A percentile compares a stretch with the other conserved stretches of the same genome.
phyloP scores from a whole-genome alignment of 2,329 filamentous ascomycete species.

The Aspergillus sp. region DNA sequence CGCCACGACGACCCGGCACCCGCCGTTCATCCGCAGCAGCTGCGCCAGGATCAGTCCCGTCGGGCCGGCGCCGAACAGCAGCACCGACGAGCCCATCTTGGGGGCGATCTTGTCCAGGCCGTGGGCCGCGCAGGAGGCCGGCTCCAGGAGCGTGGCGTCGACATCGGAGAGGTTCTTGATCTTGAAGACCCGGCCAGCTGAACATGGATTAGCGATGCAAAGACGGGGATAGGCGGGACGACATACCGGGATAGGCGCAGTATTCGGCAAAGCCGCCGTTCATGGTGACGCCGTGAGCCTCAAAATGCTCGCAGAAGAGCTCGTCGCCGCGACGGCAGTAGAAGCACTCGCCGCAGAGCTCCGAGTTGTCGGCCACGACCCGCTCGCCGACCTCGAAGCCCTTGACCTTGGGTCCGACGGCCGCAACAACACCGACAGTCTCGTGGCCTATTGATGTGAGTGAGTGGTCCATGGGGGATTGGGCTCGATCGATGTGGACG shows the following conservation, averaged over 20 bases:
- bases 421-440: conserved; percentile 64
- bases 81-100: conserved; percentile 62
- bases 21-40: conserved; percentile 63
- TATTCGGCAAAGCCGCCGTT: conserved; percentile 74
- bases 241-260: conserved; percentile 50
- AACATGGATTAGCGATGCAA: conserved; percentile 10
- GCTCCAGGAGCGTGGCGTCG: conserved; percentile 69
- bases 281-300: conserved; percentile 59
- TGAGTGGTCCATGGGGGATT: conserved; percentile 1
- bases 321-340: conserved; percentile 69
- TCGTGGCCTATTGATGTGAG: conserved; percentile 55
- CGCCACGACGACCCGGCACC: conserved; percentile 68
- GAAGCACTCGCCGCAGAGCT: conserved; percentile 70
- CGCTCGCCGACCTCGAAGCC: conserved; percentile 62
- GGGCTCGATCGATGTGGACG: not conserved
- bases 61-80: conserved; percentile 68
- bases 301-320: conserved; percentile 68
- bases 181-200: conserved; percentile 60
- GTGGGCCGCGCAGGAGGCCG: conserved; percentile 69
- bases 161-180: conserved; percentile 65
- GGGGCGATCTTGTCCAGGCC: conserved; percentile 68
- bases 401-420: conserved; percentile 58
- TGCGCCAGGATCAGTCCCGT: conserved; percentile 66
- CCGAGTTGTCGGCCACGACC: conserved; percentile 55
- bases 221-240: not conserved